Evolutionary conservation across 352 stramenopile species (phyloP).

Genomic region (Globisporangium takayamanum): DNA sequence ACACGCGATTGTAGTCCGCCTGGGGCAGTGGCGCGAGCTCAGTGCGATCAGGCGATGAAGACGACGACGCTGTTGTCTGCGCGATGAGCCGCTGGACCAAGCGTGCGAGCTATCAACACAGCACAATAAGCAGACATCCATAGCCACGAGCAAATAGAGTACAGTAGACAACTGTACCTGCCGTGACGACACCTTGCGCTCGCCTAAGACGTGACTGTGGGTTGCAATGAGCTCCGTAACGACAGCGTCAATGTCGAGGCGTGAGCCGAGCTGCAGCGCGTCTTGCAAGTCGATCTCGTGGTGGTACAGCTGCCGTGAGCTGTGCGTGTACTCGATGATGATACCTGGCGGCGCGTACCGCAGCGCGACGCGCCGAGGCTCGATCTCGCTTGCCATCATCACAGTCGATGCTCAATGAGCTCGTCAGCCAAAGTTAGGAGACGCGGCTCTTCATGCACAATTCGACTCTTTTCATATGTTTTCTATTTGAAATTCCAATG

Average conservation of each 20-base stretch:
- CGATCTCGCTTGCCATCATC: conserved; percentile 14
- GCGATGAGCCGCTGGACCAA: conserved; percentile 38
- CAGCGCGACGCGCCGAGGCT: conserved; percentile 49
- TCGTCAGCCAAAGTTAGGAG: not conserved
- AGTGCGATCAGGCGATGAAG: not conserved
- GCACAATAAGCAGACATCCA: not conserved
- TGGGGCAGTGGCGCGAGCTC: conserved; percentile 27
- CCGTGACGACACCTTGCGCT: conserved; percentile 29
- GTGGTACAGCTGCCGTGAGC: conserved; percentile 36
- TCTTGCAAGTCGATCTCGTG: conserved; percentile 51
- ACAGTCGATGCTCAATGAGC: conserved; percentile 2
- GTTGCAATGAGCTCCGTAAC: conserved; percentile 32
- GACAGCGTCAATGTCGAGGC: conserved; percentile 21
- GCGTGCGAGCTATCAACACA: conserved; percentile 29
- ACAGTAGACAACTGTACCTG: conserved; percentile 23
- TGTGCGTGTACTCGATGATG: conserved; percentile 50
- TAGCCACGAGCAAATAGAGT: not conserved
- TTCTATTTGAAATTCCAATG: not conserved
- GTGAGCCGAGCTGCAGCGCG: not conserved
- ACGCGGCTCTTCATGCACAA: not conserved
- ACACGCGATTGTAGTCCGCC: conserved; percentile 77
- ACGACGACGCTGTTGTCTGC: conserved; percentile 5
- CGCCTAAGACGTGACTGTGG: conserved; percentile 33
- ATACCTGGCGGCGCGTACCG: conserved; percentile 46
- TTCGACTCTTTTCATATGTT: not conserved